These are phyloP conservation scores for Plectosphaerella sp. DNA, from an alignment of 2,329 filamentous ascomycete genomes.

Conservation along the genomic window DNA sequence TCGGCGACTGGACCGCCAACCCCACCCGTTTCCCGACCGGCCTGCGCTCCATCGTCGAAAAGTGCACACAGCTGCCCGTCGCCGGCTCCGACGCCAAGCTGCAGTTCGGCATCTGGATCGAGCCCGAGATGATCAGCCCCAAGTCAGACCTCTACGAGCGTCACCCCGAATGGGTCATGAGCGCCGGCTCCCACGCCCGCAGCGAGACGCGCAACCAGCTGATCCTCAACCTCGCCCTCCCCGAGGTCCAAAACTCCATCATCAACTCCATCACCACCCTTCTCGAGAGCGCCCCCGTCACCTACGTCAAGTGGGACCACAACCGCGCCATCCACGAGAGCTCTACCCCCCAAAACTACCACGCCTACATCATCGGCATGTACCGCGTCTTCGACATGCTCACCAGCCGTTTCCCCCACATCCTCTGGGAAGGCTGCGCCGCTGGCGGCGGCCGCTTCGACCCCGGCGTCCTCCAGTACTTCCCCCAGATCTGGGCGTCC, in stretches of 20 bases:
- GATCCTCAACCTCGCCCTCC: constrained; percentile 55
- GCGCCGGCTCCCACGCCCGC: constrained; percentile 51
- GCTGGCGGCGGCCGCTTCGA: constrained; percentile 63
- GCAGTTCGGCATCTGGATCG: constrained; percentile 62
- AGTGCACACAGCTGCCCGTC: constrained; percentile 44
- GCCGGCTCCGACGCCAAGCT: constrained; percentile 42
- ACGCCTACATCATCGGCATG: constrained; percentile 59
- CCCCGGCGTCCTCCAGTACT: constrained; percentile 58
- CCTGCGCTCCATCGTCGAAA: constrained; percentile 43
- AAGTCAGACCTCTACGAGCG: constrained; percentile 55
- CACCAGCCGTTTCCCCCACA: constrained; percentile 53
- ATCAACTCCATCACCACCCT: constrained; percentile 50
- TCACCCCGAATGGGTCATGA: constrained; percentile 61
- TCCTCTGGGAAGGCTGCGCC: constrained; percentile 64
- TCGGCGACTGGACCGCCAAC: constrained; percentile 62
- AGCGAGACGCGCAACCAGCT: constrained; percentile 54
- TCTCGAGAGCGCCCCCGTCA: constrained; percentile 47
- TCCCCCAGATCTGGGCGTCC: constrained; percentile 62
- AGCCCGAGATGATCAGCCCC: constrained; percentile 64
- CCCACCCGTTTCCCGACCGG: constrained; percentile 55
- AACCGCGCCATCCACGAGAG: constrained; percentile 61
- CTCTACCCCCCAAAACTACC: constrained; percentile 45
- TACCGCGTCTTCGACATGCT: constrained; percentile 59
- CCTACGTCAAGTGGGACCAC: constrained; percentile 66
- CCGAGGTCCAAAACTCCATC: constrained; percentile 60